These are phyloP conservation scores for Pseudocercospora fijiensis DNA, from an alignment of 2,329 filamentous ascomycete species.

Conservation along the genomic window DNA sequence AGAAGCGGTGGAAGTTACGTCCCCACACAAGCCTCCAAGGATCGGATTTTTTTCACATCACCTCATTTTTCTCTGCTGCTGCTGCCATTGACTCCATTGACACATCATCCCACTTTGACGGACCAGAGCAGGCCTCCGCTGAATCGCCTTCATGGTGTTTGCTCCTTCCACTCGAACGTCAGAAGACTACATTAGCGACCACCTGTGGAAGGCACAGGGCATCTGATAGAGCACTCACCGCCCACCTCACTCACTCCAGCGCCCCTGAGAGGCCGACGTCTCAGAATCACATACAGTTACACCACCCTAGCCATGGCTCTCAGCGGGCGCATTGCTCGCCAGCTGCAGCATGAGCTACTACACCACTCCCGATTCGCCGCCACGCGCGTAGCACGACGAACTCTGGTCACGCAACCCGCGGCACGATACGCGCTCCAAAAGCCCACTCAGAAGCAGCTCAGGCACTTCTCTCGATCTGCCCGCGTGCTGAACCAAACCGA, in stretches of 20 bases:
- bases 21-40: neutral
- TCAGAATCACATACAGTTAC: neutral
- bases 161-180: slow-evolving; percentile 53
- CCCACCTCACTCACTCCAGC: neutral
- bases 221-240: slow-evolving; percentile 46
- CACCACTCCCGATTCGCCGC: slow-evolving; percentile 28
- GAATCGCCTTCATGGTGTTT: slow-evolving; percentile 45
- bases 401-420: slow-evolving; percentile 30
- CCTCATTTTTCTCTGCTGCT: neutral
- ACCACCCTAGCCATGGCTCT: slow-evolving; percentile 34
- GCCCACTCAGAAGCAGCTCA: slow-evolving; percentile 24
- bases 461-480: slow-evolving; percentile 32
- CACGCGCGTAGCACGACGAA: slow-evolving; percentile 31
- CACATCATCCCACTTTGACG: neutral
- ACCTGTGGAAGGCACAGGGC: slow-evolving; percentile 66
- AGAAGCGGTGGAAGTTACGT: neutral
- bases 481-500: slow-evolving; percentile 50
- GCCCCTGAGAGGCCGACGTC: neutral
- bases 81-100: neutral
- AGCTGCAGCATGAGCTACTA: slow-evolving; percentile 34
- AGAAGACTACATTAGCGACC: slow-evolving; percentile 67
- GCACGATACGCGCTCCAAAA: slow-evolving; percentile 22
- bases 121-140: neutral
- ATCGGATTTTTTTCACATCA: neutral
- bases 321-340: slow-evolving; percentile 36